phyloP scores from a whole-genome alignment of 2,329 filamentous ascomycete species.

The Rutstroemia sydowiana region DNA sequence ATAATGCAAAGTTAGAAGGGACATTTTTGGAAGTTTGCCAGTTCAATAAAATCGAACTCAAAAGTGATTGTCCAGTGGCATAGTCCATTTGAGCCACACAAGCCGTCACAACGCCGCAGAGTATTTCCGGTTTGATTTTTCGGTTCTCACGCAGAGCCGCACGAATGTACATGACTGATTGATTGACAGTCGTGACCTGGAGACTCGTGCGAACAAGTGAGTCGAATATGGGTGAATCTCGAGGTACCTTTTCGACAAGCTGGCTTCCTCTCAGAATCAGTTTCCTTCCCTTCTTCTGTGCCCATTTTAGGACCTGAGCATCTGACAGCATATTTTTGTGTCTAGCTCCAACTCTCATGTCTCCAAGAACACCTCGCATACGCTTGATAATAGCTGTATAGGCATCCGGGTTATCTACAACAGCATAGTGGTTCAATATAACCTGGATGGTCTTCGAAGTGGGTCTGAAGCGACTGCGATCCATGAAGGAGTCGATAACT shows the following conservation, averaged over 20 bases:
- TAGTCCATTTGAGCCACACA: constrained; percentile 21
- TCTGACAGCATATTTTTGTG: background rate
- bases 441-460: constrained; percentile 21
- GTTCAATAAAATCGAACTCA: constrained; percentile 17
- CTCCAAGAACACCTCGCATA: constrained; percentile 22
- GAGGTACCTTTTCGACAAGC: constrained; percentile 21
- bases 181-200: constrained; percentile 15
- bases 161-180: constrained; percentile 20
- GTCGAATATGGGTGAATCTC: constrained; percentile 24
- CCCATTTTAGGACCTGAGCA: constrained; percentile 20
- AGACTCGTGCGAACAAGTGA: constrained; percentile 24
- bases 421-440: constrained; percentile 27
- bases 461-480: constrained; percentile 29
- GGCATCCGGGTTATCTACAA: constrained; percentile 18
- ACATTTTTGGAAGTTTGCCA: constrained; percentile 14
- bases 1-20: constrained; percentile 11
- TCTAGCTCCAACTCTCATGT: constrained; percentile 10
- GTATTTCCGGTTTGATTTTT: constrained; percentile 16
- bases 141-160: constrained; percentile 24
- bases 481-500: constrained; percentile 46
- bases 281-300: constrained; percentile 13
- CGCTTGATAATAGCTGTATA: constrained; percentile 22
- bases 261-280: constrained; percentile 14
- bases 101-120: constrained; percentile 17
- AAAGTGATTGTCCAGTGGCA: constrained; percentile 18